Percentiles rank a stretch among this genome's conserved stretches.
Evolutionary conservation across 768 basidiomycete genomes (phyloP).

Genomic region (Rhizopogon salebrosus): DNA sequence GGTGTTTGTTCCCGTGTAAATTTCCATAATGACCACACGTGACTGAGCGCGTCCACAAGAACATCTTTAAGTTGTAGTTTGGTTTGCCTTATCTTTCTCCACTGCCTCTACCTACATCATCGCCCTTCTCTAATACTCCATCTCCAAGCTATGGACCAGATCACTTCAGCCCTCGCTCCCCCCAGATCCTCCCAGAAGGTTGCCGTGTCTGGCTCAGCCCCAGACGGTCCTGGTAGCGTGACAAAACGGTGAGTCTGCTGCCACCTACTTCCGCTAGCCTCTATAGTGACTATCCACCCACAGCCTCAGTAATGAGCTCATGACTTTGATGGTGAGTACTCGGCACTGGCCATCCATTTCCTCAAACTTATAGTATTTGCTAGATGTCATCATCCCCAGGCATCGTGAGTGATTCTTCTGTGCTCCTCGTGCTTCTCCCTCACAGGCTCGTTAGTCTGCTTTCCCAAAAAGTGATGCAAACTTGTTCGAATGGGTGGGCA

Average conservation of each 20-base stretch:
- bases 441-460: constrained; percentile 56
- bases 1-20: neutral
- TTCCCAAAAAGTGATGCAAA: constrained; percentile 86
- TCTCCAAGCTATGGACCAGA: constrained; percentile 58
- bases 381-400: constrained; percentile 90
- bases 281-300: constrained; percentile 1
- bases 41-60: constrained; percentile 24
- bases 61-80: constrained; percentile 1
- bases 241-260: constrained; percentile 63
- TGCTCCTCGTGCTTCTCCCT: neutral
- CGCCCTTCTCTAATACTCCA: too few relatives aligned
- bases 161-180: constrained; percentile 57
- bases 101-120: constrained; percentile 12
- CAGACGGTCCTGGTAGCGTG: constrained; percentile 68
- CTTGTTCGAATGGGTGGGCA: constrained; percentile 87
- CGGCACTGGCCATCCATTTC: neutral
- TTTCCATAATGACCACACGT: constrained; percentile 16
- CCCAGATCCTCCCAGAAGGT: constrained; percentile 56
- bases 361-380: constrained; percentile 7
- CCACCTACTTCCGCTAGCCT: neutral
- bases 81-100: constrained; percentile 10
- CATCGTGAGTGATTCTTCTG: constrained; percentile 50
- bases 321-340: constrained; percentile 76
- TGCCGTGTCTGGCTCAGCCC: constrained; percentile 42
- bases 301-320: constrained; percentile 78